Conservation (phyloP, 306 rosid species). For the Cicer chorassanicum region DNA sequence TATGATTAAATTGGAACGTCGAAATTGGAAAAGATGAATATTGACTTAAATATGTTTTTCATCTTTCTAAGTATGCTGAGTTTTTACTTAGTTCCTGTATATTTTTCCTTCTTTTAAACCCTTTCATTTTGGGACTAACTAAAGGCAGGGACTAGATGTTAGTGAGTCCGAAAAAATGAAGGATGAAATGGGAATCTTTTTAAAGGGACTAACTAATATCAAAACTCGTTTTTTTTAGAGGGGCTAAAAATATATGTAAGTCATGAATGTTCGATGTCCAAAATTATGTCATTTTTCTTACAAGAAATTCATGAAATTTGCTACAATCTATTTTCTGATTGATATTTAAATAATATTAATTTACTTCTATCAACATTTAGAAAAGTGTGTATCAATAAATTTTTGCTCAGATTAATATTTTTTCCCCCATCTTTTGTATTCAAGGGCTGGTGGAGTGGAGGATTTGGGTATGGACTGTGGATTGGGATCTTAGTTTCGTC, state of each 20-base stretch:
- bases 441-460: slow-evolving; percentile 99
- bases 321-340: slow-evolving; percentile 12
- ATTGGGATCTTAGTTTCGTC: slow-evolving; percentile 86
- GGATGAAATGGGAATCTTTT: no score
- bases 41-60: neutral
- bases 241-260: neutral
- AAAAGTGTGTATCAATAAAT: slow-evolving; percentile 28
- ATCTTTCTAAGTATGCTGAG: neutral
- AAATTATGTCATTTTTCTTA: slow-evolving; percentile 13
- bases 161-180: no score
- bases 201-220: no score
- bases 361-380: slow-evolving; percentile 27
- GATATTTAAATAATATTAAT: slow-evolving; percentile 19
- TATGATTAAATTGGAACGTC: neutral
- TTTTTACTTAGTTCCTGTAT: neutral
- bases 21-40: slow-evolving; percentile 6
- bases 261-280: slow-evolving; percentile 13
- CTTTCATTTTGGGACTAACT: no score
- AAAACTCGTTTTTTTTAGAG: neutral
- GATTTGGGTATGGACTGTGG: slow-evolving; percentile 94
- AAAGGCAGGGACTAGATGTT: no score
- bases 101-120: neutral
- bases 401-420: slow-evolving; percentile 29
- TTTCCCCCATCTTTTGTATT: slow-evolving; percentile 39
- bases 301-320: slow-evolving; percentile 6